Conservation (phyloP, 306 rosid species). For the Pterocarpus santalinus region DNA sequence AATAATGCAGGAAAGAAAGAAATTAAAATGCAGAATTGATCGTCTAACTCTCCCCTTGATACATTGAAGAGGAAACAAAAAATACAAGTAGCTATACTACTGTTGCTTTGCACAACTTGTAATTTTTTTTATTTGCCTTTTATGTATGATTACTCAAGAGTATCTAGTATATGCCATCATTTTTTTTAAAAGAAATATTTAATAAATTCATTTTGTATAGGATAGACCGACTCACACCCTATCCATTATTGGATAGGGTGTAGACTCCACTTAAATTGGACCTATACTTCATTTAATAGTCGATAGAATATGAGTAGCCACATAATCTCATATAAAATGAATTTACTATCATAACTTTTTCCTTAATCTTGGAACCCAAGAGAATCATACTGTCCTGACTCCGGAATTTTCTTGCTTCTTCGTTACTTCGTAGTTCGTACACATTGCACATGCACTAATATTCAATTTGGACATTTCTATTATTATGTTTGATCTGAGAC, state of each 20-base stretch:
- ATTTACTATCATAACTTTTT: not conserved
- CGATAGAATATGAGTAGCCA: no score
- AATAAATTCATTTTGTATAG: no score
- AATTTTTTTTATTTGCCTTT: not conserved
- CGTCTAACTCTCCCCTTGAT: not conserved
- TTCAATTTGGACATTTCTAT: conserved; percentile 46
- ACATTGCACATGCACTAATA: conserved; percentile 49
- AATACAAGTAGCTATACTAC: not conserved
- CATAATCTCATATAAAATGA: no score
- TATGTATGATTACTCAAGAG: conserved; percentile 17
- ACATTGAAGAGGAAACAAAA: conserved; percentile 24
- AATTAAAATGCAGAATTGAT: not conserved
- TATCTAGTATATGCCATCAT: not conserved
- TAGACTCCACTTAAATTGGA: no score
- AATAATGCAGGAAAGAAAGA: not conserved
- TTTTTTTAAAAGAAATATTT: no score
- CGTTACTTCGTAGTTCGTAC: conserved; percentile 37
- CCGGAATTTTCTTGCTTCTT: conserved; percentile 40
- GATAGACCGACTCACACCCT: no score
- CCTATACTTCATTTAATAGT: no score
- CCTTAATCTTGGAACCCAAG: conserved; percentile 36
- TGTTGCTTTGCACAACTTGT: conserved; percentile 8
- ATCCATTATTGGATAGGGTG: no score
- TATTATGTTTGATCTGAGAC: conserved; percentile 47
- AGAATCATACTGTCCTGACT: conserved; percentile 27